These are phyloP conservation scores for Beauveria sp. DNA, from an alignment of 2,329 filamentous ascomycete genomes.

Conservation along the genomic window DNA sequence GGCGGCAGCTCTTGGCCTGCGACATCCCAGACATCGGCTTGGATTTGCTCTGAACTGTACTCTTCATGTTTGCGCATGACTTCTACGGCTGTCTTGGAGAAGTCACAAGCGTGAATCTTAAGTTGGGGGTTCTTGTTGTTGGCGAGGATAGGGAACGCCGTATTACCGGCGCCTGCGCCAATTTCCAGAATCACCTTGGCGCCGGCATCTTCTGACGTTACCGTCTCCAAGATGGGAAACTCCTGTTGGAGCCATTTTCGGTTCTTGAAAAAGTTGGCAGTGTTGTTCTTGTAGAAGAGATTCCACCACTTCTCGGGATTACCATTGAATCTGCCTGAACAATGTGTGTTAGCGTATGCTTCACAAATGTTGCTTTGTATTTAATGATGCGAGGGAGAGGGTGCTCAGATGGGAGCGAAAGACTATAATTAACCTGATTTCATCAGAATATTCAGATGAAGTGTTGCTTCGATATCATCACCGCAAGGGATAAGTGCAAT, in stretches of 20 bases:
- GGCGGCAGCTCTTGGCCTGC: conserved; percentile 67
- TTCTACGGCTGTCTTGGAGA: conserved; percentile 89
- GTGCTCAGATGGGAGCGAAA: conserved; percentile 68
- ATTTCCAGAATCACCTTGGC: conserved; percentile 74
- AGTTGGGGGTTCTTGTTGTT: conserved; percentile 76
- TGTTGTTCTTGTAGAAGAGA: conserved; percentile 95
- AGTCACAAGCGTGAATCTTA: conserved; percentile 90
- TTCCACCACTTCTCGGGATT: conserved; percentile 98
- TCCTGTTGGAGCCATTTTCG: conserved; percentile 96
- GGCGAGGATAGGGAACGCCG: conserved; percentile 81
- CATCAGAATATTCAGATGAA: conserved; percentile 63
- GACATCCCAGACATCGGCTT: conserved; percentile 93
- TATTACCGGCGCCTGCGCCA: conserved; percentile 92
- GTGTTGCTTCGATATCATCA: conserved; percentile 46
- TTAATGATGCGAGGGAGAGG: conserved; percentile 2
- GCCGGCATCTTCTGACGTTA: conserved; percentile 65
- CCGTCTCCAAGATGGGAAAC: conserved; percentile 76
- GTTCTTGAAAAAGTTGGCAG: conserved; percentile 96
- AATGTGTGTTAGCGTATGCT: conserved; percentile 30
- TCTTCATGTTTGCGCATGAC: conserved; percentile 76
- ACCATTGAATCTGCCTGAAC: conserved; percentile 69
- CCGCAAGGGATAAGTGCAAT: conserved; percentile 24
- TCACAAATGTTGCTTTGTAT: background rate
- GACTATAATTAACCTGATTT: conserved; percentile 50
- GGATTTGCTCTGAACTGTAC: conserved; percentile 65